Conservation (phyloP, 805 yeast species). For the Tetrapisispora iriomotensis region DNA sequence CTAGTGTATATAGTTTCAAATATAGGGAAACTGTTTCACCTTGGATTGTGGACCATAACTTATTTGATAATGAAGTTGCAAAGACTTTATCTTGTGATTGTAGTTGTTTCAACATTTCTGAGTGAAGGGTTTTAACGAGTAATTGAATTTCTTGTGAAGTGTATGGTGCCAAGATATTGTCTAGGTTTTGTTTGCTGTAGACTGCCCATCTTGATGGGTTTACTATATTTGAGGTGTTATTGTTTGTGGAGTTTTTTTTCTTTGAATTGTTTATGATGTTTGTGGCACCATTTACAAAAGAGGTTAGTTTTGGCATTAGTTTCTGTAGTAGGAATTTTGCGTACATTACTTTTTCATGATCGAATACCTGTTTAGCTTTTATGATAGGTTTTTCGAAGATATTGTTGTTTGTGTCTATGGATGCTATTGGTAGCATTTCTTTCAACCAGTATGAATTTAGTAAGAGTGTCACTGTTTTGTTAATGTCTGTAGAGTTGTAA, state of each 20-base stretch:
- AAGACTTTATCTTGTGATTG: constrained; percentile 15
- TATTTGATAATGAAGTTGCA: constrained; percentile 41
- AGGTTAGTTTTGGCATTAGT: constrained; percentile 57
- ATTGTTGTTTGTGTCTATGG: constrained; percentile 7
- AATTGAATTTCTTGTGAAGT: constrained; percentile 48
- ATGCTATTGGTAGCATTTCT: constrained; percentile 29
- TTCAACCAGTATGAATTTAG: constrained; percentile 45
- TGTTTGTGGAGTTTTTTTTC: background rate
- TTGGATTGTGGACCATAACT: constrained; percentile 63
- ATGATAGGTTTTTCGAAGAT: constrained; percentile 15
- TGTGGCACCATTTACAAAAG: constrained; percentile 56
- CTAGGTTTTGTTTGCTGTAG: constrained; percentile 49
- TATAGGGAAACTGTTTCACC: constrained; percentile 50
- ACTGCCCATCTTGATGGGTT: constrained; percentile 53
- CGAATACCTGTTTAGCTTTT: constrained; percentile 22
- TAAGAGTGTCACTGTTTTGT: constrained; percentile 38
- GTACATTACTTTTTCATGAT: constrained; percentile 32
- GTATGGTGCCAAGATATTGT: constrained; percentile 45
- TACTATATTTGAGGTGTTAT: too few relatives aligned
- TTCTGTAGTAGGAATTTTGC: constrained; percentile 39
- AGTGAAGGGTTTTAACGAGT: constrained; percentile 45
- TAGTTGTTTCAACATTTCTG: constrained; percentile 50
- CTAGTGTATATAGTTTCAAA: constrained; percentile 42
- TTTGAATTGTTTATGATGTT: constrained; percentile 28
- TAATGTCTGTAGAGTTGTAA: constrained; percentile 17